Conservation (phyloP, 1,284 basidiomycete genomes). For the Athelia psychrophila region DNA sequence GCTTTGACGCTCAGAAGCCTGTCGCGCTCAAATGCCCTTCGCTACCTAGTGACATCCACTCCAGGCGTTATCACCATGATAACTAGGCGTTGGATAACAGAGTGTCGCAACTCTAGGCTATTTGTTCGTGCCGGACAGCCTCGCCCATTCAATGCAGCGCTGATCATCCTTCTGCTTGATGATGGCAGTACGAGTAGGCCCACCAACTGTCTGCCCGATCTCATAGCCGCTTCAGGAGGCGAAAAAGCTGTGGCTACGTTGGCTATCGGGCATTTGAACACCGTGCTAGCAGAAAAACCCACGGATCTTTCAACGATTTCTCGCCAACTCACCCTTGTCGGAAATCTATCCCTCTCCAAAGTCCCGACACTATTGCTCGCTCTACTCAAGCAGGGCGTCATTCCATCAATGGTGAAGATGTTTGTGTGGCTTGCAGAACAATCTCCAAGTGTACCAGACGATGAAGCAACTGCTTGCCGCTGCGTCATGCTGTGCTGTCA, state of each 20-base stretch:
- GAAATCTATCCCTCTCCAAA: neutral
- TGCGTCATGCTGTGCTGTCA: neutral
- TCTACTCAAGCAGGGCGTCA: neutral
- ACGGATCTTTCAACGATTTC: neutral
- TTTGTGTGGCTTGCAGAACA: too few relatives aligned
- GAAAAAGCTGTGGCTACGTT: neutral
- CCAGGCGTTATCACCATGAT: neutral
- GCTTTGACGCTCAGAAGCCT: neutral
- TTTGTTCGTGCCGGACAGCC: neutral
- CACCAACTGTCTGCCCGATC: neutral
- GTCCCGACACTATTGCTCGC: neutral
- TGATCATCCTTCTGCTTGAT: neutral
- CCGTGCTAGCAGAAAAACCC: neutral
- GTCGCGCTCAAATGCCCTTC: neutral
- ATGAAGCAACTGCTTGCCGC: too few relatives aligned
- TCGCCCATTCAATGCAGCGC: neutral
- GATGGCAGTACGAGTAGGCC: too few relatives aligned
- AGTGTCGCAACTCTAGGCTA: neutral
- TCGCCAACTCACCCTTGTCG: neutral
- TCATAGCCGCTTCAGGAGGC: neutral
- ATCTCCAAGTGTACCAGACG: too few relatives aligned
- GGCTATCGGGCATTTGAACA: neutral
- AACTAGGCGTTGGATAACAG: neutral
- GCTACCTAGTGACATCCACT: neutral
- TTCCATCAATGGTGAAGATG: neutral